Evolutionary conservation across 2,329 filamentous ascomycete genomes (phyloP).

Genomic region (Coniochaeta pulveracea): DNA sequence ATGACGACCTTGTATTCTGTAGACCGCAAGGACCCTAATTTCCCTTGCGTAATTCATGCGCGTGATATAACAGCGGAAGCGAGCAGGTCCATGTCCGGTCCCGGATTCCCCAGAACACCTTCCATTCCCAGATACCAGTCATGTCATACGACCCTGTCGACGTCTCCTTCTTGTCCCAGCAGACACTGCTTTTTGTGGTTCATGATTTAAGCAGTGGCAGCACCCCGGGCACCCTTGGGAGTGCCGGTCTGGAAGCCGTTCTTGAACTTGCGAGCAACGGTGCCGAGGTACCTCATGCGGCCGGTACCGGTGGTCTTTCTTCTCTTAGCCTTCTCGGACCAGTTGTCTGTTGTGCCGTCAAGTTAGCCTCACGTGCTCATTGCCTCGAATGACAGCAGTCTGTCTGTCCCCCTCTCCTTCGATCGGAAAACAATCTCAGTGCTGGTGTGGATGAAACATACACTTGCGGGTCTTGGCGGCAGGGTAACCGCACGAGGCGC

Average conservation of each 20-base stretch:
- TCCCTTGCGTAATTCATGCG: constrained; percentile 15
- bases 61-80: constrained; percentile 15
- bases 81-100: constrained; percentile 14
- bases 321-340: constrained; percentile 99
- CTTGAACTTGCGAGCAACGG: constrained; percentile 84
- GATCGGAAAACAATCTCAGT: too few relatives aligned
- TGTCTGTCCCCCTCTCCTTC: constrained; percentile 7
- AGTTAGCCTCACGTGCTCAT: too few relatives aligned
- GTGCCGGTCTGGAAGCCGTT: constrained; percentile 93
- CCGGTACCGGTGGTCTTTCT: constrained; percentile 98
- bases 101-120: constrained; percentile 14
- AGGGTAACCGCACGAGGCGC: constrained; percentile 90
- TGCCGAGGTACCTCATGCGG: constrained; percentile 91
- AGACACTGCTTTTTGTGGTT: constrained; percentile 12
- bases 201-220: constrained; percentile 23
- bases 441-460: constrained; percentile 54
- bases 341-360: constrained; percentile 64
- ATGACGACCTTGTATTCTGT: constrained; percentile 8
- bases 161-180: too few relatives aligned
- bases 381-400: too few relatives aligned
- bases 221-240: constrained; percentile 73
- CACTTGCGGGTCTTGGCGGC: constrained; percentile 96
- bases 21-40: constrained; percentile 14
- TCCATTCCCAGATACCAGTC: too few relatives aligned
- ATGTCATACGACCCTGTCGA: too few relatives aligned